Percentiles rank a stretch among this genome's conserved stretches.
Evolutionary conservation across 2,329 filamentous ascomycete species (phyloP).

Genomic region (Scolecobasidium constrictum): DNA sequence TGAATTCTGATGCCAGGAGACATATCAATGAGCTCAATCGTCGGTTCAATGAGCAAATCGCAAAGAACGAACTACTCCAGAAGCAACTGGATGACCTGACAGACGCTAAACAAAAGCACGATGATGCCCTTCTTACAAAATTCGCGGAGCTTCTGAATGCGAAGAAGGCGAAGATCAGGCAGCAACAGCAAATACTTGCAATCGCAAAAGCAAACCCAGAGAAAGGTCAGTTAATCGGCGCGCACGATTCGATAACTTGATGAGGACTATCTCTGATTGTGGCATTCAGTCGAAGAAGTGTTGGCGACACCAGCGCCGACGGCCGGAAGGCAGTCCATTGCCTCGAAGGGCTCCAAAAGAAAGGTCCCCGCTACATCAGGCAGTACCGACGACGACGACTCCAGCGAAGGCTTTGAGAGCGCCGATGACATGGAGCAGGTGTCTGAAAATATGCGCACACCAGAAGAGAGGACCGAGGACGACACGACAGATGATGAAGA

Average conservation of each 20-base stretch:
- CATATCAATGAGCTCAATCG: conserved; percentile 33
- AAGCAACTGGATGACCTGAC: conserved; percentile 56
- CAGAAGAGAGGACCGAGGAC: background rate
- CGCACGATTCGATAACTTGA: background rate
- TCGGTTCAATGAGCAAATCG: conserved; percentile 39
- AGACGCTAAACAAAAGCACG: conserved; percentile 54
- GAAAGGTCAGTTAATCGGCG: conserved; percentile 16
- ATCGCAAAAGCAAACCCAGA: conserved; percentile 17
- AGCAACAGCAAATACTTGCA: conserved; percentile 22
- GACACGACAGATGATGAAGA: conserved; percentile 1
- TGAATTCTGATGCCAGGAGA: conserved; percentile 34
- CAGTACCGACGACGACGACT: background rate
- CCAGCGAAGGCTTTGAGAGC: background rate
- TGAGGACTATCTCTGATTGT: background rate
- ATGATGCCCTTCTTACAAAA: conserved; percentile 56
- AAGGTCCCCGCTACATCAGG: background rate
- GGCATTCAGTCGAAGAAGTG: conserved; percentile 15
- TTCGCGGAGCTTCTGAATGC: conserved; percentile 62
- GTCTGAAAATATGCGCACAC: background rate
- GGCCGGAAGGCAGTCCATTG: conserved; percentile 21
- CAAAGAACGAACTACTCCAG: conserved; percentile 47
- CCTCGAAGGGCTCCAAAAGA: conserved; percentile 19
- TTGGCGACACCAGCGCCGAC: conserved; percentile 16
- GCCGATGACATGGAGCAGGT: background rate
- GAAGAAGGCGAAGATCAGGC: conserved; percentile 69